A percentile compares a stretch with the other conserved stretches of the same genome.
Conservation (phyloP, 1,284 basidiomycete genomes). For the Coniophora puteana region DNA sequence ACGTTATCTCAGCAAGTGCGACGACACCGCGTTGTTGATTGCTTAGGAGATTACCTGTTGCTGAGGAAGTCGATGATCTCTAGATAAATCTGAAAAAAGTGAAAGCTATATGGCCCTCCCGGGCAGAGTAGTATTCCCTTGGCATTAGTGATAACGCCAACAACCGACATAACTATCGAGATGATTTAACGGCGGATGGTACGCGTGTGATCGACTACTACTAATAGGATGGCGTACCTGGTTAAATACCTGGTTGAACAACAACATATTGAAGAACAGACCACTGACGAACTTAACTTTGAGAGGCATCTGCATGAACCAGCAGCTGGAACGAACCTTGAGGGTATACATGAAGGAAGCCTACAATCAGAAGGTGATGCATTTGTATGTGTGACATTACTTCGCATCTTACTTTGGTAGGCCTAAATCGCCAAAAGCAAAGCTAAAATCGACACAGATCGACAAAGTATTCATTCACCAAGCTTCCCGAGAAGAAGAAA, state of each 20-base stretch:
- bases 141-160: no score
- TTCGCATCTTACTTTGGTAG: constrained; percentile 61
- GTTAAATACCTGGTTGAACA: constrained; percentile 67
- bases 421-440: constrained; percentile 74
- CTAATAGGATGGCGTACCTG: no score
- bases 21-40: not conserved
- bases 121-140: constrained; percentile 78
- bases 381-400: constrained; percentile 4
- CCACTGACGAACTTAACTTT: no score
- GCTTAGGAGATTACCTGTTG: constrained; percentile 68
- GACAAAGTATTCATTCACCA: constrained; percentile 1
- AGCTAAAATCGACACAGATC: constrained; percentile 43
- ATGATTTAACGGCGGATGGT: no score
- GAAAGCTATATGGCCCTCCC: constrained; percentile 51
- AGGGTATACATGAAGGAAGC: constrained; percentile 87
- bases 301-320: no score
- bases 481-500: not conserved
- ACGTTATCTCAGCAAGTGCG: constrained; percentile 5
- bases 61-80: constrained; percentile 71
- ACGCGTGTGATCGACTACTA: no score
- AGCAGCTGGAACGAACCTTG: constrained; percentile 49
- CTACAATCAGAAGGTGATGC: constrained; percentile 29
- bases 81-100: constrained; percentile 72
- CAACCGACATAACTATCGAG: no score
- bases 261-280: constrained; percentile 82